These are phyloP conservation scores for Pythium brassicae DNA, from an alignment of 352 stramenopile species.

Conservation along the genomic window DNA sequence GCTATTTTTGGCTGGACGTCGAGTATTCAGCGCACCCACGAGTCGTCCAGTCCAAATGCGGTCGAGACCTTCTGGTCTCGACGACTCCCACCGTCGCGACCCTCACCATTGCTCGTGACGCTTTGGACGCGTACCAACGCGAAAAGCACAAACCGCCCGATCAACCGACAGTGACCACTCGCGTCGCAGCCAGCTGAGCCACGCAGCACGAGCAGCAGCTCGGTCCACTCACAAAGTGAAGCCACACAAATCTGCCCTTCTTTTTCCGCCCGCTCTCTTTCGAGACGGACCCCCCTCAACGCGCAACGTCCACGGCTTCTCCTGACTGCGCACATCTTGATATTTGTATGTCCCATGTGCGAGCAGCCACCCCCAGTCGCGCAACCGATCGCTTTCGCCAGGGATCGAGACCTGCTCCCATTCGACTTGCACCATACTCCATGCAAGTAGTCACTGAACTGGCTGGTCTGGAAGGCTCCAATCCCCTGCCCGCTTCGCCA, in stretches of 20 bases:
- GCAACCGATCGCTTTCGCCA: constrained; percentile 1
- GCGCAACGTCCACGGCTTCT: neutral
- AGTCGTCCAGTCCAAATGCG: too few species aligned
- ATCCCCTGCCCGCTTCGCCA: neutral
- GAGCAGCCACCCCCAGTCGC: constrained; percentile 1
- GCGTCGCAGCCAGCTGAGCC: too few species aligned
- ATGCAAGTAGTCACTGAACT: neutral
- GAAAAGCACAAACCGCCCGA: too few species aligned
- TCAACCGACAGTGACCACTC: neutral
- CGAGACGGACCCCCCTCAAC: neutral
- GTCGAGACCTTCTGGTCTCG: too few species aligned
- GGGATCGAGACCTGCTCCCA: neutral
- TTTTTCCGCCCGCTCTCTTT: constrained; percentile 3
- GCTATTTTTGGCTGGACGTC: neutral
- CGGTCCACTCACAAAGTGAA: neutral
- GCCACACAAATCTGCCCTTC: neutral
- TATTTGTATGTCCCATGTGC: constrained; percentile 1
- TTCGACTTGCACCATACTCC: neutral
- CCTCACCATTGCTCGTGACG: too few species aligned
- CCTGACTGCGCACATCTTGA: constrained; percentile 5
- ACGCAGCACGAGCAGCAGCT: neutral
- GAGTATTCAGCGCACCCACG: too few species aligned
- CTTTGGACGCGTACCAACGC: too few species aligned
- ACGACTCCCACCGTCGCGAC: too few species aligned
- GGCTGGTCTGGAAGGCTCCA: neutral